Evolutionary conservation across 768 basidiomycete genomes (phyloP), one percentile per base, ranked within the genome.

Genomic region (Boletus pseudo-olivaceus): DNA sequence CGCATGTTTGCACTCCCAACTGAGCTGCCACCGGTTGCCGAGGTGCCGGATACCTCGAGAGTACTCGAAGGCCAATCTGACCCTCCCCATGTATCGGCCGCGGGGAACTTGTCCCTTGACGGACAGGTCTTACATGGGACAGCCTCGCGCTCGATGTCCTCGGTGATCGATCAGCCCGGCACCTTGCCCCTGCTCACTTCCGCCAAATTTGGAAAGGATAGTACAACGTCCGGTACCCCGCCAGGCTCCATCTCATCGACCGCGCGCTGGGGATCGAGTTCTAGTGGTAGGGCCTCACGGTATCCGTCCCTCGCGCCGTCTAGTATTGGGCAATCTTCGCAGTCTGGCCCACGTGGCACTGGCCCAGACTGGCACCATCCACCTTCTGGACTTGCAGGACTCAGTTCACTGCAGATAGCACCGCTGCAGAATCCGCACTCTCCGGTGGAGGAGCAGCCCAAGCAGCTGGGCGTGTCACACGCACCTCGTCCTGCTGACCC

Each of bases 261-360:
- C 7, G 20, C 32, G 15, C 59, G 52, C 10, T 54, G 38, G 51
- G 57, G 52, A 10, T 59, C 64, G 26, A 9, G 35, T 10, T 62
- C 62, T 6, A 65, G 58, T 2, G 56, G 63, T 1, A 41, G 43
- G 33, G 7, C 53, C 2, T 69, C 68, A 5, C 67, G 69, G 8
- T 69, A 69, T 45, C 68, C 68, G 4, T 69, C 68, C 2, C 54
- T 71, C 7, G 52, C 65, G 17, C 2, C 49, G 3, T 69, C 68
- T 10, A 71, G 55, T 15, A 4, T 45, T 4, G 44, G 33, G 15
- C 40, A 14, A 33, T 55, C 62, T 7, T 59, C 55, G 12, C 54
- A 7, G 1, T 51, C 54, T 29, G 51, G 39, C 11, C 47, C 54
- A 27, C 59, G 40, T 27, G 65, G 66, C 10, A 34, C 29, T 19